A percentile compares a stretch with the other conserved stretches of the same genome.
Evolutionary conservation across 176 grass and related monocot species (phyloP).

Genomic region (Oryza rufipogon): DNA sequence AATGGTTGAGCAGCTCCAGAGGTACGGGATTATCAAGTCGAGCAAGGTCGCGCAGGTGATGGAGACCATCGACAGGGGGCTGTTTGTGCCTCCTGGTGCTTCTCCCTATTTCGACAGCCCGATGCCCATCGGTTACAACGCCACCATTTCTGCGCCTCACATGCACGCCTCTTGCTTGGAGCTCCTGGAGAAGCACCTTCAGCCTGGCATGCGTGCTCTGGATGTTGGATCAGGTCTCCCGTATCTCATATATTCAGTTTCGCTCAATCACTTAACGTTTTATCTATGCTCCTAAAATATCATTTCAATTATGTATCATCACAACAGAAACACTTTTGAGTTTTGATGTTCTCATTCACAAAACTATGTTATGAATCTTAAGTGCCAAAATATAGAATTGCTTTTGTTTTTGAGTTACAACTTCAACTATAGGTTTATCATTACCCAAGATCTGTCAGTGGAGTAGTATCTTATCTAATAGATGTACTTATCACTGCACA

Average conservation of each 20-base stretch:
- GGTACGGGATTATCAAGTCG: conserved; percentile 52
- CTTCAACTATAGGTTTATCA: neutral
- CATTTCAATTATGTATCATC: neutral
- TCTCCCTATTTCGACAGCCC: conserved; percentile 69
- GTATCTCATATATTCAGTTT: neutral
- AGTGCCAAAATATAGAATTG: neutral
- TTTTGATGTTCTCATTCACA: neutral
- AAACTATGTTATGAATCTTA: neutral
- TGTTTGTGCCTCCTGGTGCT: conserved; percentile 60
- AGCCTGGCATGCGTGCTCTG: conserved; percentile 70
- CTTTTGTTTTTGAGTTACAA: neutral
- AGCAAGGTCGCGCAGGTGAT: conserved; percentile 62
- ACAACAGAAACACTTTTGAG: too few relatives aligned
- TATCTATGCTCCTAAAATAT: neutral
- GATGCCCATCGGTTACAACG: conserved; percentile 75
- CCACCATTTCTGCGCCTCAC: conserved; percentile 78
- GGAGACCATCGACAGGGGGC: conserved; percentile 59
- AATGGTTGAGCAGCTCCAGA: conserved; percentile 72
- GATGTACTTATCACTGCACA: too few relatives aligned
- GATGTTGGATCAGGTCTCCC: conserved; percentile 87
- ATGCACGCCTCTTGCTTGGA: conserved; percentile 83
- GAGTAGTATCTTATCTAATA: neutral
- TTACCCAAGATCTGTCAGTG: neutral
- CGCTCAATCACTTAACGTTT: neutral
- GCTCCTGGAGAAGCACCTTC: conserved; percentile 67